Base-by-base conservation (phyloP, 441 rosid genomes). In the Cnidoscolus chayamansa region DNA sequence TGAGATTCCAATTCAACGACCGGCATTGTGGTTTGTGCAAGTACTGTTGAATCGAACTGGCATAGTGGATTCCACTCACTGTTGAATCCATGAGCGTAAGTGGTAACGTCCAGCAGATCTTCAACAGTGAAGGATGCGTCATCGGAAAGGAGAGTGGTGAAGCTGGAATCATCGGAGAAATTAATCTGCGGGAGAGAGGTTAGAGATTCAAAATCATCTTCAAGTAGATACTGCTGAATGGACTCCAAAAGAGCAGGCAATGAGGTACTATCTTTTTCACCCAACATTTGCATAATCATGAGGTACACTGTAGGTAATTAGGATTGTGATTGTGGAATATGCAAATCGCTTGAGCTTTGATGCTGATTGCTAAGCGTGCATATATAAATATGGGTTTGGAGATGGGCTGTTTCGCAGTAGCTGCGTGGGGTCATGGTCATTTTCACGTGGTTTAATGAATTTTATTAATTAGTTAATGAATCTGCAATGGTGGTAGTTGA, bases 201-300 rank as follows among this genome's bases (percentile, higher is more conserved):
- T 1, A 55, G 30, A 47, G 50, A 31, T 43, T 70, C 71, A 4
- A 60, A 65, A 47, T 78, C 73, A 15, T 75, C 76, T 7, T 74
- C 72, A n/a, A 78, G 79, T 51, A 81, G 77, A 61, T 65, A 31
- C 35, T 59, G 73, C 25, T 55, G 76, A n/a, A 81, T 70, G 9
- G 77, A 65, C 2, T 78, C 80, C 19, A 81, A 58, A 10, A 73
- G 7, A 7, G 49, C n/a, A 47, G 40, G 13, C 61, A 9, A 16
- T 12, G 11, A 67, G 40, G 19, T 12, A 59, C 13, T 59, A 12
- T 31, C 54, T 40, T 2, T 2, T 35, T 35, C 4, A 37, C 9
- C 9, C 63, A 7, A 11, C 43, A 59, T 59, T 20, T 54, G 45
- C 45, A 3, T 40, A 40, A 40, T 6, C 6, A 6, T 40, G 45